phyloP scores from a whole-genome alignment of 345 rosid species.

The Arabidopsis suecica region DNA sequence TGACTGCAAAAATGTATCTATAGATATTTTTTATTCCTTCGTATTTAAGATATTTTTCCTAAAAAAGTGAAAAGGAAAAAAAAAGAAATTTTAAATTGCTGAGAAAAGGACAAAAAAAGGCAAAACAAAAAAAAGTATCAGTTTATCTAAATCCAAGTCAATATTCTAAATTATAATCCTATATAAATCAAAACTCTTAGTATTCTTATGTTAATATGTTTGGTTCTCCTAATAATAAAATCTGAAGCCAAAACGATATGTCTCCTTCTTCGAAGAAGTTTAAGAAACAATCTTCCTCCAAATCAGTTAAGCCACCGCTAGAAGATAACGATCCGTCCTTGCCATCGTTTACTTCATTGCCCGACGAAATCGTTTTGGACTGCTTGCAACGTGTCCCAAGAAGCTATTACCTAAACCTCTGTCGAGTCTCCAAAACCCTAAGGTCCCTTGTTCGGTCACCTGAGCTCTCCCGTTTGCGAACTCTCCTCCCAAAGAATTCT shows the following conservation, averaged over 20 bases:
- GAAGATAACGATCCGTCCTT: neutral
- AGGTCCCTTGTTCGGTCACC: conserved; percentile 64
- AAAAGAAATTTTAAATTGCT: neutral
- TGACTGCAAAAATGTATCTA: no score
- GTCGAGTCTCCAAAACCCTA: conserved; percentile 65
- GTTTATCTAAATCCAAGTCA: neutral
- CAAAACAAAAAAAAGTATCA: neutral
- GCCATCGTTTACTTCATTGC: conserved; percentile 38
- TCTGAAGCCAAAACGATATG: neutral
- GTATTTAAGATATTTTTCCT: neutral
- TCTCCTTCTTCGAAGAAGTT: neutral
- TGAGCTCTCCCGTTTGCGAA: conserved; percentile 56
- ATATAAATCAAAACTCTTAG: neutral
- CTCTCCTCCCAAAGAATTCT: conserved; percentile 53
- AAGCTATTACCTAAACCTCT: conserved; percentile 55
- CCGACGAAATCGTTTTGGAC: conserved; percentile 63
- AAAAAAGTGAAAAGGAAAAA: neutral
- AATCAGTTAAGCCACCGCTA: conserved; percentile 6
- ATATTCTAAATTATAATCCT: neutral
- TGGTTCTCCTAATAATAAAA: neutral
- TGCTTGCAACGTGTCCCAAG: conserved; percentile 64
- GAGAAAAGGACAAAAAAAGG: neutral
- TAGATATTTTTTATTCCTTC: neutral
- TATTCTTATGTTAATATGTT: neutral
- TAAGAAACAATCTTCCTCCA: neutral